Evolutionary conservation across 306 rosid genomes (phyloP).

Genomic region (Quercus engelmannii): DNA sequence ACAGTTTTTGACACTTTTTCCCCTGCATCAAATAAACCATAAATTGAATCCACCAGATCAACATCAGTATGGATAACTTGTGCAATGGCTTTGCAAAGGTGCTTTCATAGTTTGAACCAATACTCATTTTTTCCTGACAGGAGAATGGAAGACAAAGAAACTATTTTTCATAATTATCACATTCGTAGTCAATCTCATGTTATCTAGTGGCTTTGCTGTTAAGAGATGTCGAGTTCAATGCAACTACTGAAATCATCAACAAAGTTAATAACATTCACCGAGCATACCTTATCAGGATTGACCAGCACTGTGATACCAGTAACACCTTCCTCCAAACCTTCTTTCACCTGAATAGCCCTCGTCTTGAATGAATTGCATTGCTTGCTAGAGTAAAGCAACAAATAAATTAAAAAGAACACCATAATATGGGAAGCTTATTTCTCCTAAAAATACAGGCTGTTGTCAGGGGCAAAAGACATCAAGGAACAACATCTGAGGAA

Average conservation of each 20-base stretch:
- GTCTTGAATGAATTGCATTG: constrained; percentile 66
- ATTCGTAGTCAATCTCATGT: not conserved
- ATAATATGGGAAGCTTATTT: not conserved
- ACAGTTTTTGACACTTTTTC: not conserved
- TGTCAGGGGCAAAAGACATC: not conserved
- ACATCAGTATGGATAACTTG: not conserved
- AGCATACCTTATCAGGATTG: constrained; percentile 74
- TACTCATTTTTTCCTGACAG: not conserved
- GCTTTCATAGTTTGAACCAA: not conserved
- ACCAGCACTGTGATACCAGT: constrained; percentile 48
- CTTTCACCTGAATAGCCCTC: constrained; percentile 61
- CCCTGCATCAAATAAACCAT: not conserved
- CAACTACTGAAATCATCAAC: not conserved
- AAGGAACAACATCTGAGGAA: not conserved
- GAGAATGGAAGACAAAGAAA: not conserved
- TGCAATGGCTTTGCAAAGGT: not conserved
- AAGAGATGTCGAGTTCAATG: not conserved
- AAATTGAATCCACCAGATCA: not conserved
- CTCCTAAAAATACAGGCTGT: not conserved
- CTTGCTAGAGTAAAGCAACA: constrained; percentile 41
- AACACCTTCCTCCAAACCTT: constrained; percentile 46
- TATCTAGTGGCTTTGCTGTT: not conserved
- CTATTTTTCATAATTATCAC: too few relatives aligned
- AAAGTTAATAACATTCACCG: not conserved
- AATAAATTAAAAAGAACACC: not conserved